These are phyloP conservation scores for Ophiostoma australiae DNA, from an alignment of 2,329 filamentous ascomycete genomes.

Conservation along the genomic window DNA sequence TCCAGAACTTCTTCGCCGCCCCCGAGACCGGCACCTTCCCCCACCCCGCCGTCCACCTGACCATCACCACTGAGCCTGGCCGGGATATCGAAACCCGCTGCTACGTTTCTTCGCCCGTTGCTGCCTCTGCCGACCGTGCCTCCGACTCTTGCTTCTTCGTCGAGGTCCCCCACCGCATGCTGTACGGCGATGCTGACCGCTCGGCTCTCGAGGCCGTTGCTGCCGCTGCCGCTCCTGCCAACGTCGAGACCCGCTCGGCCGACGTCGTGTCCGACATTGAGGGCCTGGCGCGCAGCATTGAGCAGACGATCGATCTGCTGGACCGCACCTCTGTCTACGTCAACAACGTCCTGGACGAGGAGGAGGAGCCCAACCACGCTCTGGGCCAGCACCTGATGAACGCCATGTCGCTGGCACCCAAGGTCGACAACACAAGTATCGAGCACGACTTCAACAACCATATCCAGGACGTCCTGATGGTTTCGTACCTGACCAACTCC, in stretches of 20 bases:
- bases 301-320: conserved; percentile 82
- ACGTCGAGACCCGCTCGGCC: conserved; percentile 67
- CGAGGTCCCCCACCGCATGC: conserved; percentile 90
- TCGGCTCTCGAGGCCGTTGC: conserved; percentile 69
- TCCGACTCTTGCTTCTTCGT: conserved; percentile 97
- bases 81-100: conserved; percentile 84
- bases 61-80: conserved; percentile 83
- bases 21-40: conserved; percentile 96
- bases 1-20: conserved; percentile 98
- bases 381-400: conserved; percentile 95
- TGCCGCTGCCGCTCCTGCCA: conserved; percentile 61
- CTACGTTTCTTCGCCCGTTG: conserved; percentile 93
- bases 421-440: conserved; percentile 84
- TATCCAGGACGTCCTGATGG: conserved; percentile 96
- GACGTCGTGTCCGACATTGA: conserved; percentile 83
- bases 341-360: conserved; percentile 88
- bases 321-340: conserved; percentile 91
- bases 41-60: conserved; percentile 95
- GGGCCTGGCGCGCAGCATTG: conserved; percentile 75
- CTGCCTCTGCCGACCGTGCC: conserved; percentile 88
- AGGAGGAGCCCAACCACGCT: conserved; percentile 80
- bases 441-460: conserved; percentile 99
- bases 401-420: conserved; percentile 84
- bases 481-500: conserved; percentile 96
- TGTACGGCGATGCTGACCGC: conserved; percentile 64